Evolutionary conservation across 176 grass and related monocot genomes (phyloP), one percentile per base, ranked within the genome.

Genomic region (Oryza brachyantha): DNA sequence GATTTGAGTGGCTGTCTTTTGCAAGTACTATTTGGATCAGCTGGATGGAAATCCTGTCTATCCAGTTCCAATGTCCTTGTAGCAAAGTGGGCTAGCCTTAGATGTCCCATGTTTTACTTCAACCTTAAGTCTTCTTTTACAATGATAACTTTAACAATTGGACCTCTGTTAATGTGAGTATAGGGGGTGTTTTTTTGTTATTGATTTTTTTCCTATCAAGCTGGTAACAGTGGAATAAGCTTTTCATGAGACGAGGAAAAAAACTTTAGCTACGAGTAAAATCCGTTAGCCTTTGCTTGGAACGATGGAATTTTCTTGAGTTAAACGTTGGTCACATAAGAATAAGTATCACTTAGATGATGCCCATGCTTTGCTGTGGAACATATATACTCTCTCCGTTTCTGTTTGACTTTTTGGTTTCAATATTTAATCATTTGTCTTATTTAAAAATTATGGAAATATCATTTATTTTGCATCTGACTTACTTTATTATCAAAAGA

Each of bases 21-120:
- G 73, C 19, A 82, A 77, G 27, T 72, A 77, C 43, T 72, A 14
- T 87, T 82, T 45, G 65, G 13, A 82, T 34, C 27, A 37, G 27
- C 9, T 2, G 19, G 19, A 41, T 64, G 40, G 72, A 86, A 76
- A 34, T 76, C 10, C 58, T 77, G 66, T 45, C 73, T 19, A 87
- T 43, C 66, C 48, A 52, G 8, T 21, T 52, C 5, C 48, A 11
- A 43, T 64, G 66, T 48, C 40, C 40, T 39, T 29, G 65, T 17
- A 57, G n/a, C 48, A 52, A 52, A 52, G 48, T 52, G 19, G 19
- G 7, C 48, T 52, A 21, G 48, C 7, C n/a, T 70, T 40, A 46
- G 43, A 6, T 46, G 43, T 46, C 43, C 43, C 43, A 6, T 46
- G 43, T 16, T 46, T 46, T 46, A 46, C 43, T 46, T 16, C 13